Conservation (phyloP, 768 basidiomycete species). For the Mycena crocata region DNA sequence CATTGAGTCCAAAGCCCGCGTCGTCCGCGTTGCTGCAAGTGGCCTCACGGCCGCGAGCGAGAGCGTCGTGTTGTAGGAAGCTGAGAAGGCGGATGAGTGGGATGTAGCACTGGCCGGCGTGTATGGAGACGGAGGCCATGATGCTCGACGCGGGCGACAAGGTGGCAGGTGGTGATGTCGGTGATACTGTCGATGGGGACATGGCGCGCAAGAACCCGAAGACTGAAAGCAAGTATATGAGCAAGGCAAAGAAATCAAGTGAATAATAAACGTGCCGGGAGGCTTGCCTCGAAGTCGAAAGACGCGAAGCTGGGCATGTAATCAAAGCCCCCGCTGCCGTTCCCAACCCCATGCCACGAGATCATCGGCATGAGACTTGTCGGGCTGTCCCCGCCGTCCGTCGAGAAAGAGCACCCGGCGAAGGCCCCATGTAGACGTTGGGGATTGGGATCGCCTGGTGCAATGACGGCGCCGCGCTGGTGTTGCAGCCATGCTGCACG, state of each 20-base stretch:
- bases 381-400: constrained; percentile 67
- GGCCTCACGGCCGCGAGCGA: neutral
- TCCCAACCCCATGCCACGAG: constrained; percentile 2
- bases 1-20: neutral
- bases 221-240: constrained; percentile 47
- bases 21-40: neutral
- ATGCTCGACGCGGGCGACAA: constrained; percentile 25
- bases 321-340: constrained; percentile 53
- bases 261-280: constrained; percentile 48
- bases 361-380: constrained; percentile 26
- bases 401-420: constrained; percentile 62
- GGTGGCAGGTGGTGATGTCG: neutral
- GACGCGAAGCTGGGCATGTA: constrained; percentile 58
- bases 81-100: constrained; percentile 19
- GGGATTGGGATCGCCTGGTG: constrained; percentile 79
- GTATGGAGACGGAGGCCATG: constrained; percentile 27
- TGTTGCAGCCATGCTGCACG: constrained; percentile 50
- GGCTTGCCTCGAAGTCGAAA: constrained; percentile 63
- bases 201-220: constrained; percentile 61
- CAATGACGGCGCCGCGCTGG: constrained; percentile 71
- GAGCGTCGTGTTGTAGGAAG: neutral
- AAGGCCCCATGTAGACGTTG: constrained; percentile 54
- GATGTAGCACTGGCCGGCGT: constrained; percentile 18
- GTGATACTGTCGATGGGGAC: constrained; percentile 40
- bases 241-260: constrained; percentile 19